Conservation (phyloP, 768 basidiomycete species). For the Kwoniella newhampshirensis region DNA sequence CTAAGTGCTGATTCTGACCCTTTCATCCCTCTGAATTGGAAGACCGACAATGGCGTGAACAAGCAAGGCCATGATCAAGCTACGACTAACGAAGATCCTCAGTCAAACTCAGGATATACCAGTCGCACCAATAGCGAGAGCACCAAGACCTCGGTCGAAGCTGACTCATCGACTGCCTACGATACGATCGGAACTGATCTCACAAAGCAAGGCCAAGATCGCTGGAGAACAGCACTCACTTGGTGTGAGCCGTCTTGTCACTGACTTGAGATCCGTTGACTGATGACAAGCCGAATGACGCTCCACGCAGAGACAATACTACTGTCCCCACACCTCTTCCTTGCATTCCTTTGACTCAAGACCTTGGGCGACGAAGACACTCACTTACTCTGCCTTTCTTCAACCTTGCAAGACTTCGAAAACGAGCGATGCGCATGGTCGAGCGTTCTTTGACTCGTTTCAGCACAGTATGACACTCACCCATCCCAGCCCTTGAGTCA, state of each 20-base stretch:
- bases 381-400: not conserved
- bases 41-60: not conserved
- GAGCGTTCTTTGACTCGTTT: too few species aligned
- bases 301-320: too few species aligned
- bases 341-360: too few species aligned
- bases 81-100: not conserved
- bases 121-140: constrained; percentile 12
- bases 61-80: too few species aligned
- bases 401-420: not conserved
- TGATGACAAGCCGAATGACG: too few species aligned
- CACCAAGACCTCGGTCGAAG: constrained; percentile 1
- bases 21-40: constrained; percentile 16
- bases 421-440: too few species aligned
- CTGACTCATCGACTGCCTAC: not conserved
- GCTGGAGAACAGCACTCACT: not conserved
- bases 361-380: too few species aligned
- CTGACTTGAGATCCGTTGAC: too few species aligned
- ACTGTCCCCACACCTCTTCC: too few species aligned
- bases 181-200: not conserved
- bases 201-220: not conserved
- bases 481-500: too few species aligned
- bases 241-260: constrained; percentile 4
- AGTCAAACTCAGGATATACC: not conserved
- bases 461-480: too few species aligned
- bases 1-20: constrained; percentile 24